A percentile compares a stretch with the other conserved stretches of the same genome.
Conservation (phyloP, 202 grass and related monocot genomes). For the Eragrostis tef region DNA sequence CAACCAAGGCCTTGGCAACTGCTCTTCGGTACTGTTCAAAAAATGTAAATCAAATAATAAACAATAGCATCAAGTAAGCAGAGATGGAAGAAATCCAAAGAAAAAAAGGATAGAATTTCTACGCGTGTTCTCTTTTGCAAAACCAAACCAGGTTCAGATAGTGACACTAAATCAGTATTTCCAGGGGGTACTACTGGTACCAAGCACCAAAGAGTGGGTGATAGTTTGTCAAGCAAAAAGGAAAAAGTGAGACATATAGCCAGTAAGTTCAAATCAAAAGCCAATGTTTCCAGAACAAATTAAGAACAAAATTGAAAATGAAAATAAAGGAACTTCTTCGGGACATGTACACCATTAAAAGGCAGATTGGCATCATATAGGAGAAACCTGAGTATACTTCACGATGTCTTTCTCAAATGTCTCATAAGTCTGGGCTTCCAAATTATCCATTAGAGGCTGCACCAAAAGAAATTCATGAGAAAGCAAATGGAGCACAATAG, state of each 20-base stretch:
- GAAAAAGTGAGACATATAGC: not conserved
- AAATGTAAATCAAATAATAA: constrained; percentile 39
- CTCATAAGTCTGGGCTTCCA: constrained; percentile 99
- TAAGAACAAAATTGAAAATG: not conserved
- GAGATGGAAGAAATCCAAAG: not conserved
- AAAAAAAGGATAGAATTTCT: not conserved
- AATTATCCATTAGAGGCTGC: constrained; percentile 99
- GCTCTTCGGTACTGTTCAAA: constrained; percentile 88
- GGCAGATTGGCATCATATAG: too few species aligned
- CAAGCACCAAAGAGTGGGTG: not conserved
- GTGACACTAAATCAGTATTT: constrained; percentile 21
- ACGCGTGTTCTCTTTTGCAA: constrained; percentile 24
- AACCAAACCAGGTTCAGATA: not conserved
- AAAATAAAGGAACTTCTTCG: constrained; percentile 26
- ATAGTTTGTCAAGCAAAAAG: not conserved
- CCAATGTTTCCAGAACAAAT: constrained; percentile 35
- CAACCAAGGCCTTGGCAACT: constrained; percentile 88
- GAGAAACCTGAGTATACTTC: constrained; percentile 89
- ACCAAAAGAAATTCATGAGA: constrained; percentile 37
- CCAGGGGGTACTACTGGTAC: not conserved
- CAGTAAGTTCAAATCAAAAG: constrained; percentile 39
- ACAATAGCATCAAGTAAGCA: constrained; percentile 19
- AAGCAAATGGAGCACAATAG: constrained; percentile 8
- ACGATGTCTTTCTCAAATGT: constrained; percentile 97
- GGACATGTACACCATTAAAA: constrained; percentile 28